phyloP scores from a whole-genome alignment of 306 rosid species.

The Fragaria ananassa region DNA sequence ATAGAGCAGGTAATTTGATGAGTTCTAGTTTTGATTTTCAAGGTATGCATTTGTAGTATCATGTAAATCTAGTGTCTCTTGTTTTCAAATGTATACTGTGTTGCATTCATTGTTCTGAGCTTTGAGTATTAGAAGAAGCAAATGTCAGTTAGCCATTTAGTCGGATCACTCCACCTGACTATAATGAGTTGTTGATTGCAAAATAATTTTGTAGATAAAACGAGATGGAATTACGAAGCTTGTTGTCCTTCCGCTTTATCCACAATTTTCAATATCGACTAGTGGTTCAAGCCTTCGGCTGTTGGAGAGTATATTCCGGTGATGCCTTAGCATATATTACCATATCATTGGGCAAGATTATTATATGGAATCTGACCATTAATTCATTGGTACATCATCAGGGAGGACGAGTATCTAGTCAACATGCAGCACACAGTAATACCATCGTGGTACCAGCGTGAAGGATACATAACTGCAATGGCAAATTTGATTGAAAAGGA shows the following conservation, averaged over 20 bases:
- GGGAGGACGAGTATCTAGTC: conserved; percentile 94
- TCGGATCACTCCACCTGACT: not conserved
- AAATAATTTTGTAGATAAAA: conserved; percentile 61
- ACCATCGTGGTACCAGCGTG: conserved; percentile 98
- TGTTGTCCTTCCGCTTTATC: conserved; percentile 99
- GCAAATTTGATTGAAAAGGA: conserved; percentile 89
- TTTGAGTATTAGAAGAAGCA: not conserved
- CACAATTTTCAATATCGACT: conserved; percentile 97
- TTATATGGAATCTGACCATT: conserved; percentile 19
- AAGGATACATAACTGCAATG: conserved; percentile 94
- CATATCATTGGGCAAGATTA: conserved; percentile 2
- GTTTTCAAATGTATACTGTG: not conserved
- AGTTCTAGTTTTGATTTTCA: conserved; percentile 3
- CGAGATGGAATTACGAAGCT: conserved; percentile 83
- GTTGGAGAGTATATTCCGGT: conserved; percentile 95
- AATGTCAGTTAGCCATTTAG: not conserved
- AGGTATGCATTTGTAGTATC: conserved; percentile 2
- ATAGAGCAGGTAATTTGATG: conserved; percentile 58
- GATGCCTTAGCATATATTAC: conserved; percentile 15
- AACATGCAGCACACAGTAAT: conserved; percentile 98
- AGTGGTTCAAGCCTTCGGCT: conserved; percentile 97
- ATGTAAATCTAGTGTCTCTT: not conserved
- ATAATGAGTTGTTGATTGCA: conserved; percentile 21
- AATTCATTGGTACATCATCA: conserved; percentile 36
- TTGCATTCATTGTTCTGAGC: not conserved